Evolutionary conservation across 352 stramenopile genomes (phyloP), one percentile per base, ranked within the genome.

Genomic region (Pythium chondricola): DNA sequence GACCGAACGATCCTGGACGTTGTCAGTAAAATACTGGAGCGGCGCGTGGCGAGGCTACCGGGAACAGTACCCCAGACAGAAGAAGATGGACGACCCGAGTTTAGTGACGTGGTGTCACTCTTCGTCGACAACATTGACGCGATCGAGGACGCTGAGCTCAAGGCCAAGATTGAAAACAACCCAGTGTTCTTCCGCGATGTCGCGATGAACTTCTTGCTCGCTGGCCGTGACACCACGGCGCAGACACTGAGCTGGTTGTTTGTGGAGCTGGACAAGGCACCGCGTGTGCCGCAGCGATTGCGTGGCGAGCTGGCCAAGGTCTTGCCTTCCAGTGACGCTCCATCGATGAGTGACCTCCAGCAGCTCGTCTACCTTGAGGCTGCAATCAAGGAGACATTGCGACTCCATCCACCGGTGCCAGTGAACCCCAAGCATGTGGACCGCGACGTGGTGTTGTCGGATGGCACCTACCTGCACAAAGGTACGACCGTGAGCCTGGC

Each of bases 151-250:
- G n/a, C n/a, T n/a, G n/a, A n/a, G n/a, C n/a, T n/a, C n/a, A n/a
- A n/a, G n/a, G 13, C 22, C 0, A 45, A 64, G 11, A 39, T 31
- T 5, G 33, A 42, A 30, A 63, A 74, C 20, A 54, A 76, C 22
- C 56, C 65, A 6, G 63, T 32, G 0, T 83, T 71, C 27, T 38
- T 91, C 0, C 73, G 74, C n/a, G 69, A 91, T 45, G 72, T 93
- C 21, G 65, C 85, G n/a, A 47, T 91, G 6, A 85, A 70, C 40
- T 85, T 91, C 38, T 52, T 93, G 30, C 73, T 91, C n/a, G 83
- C 75, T 29, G 78, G 83, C 1, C 61, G 76, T 2, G 78, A 93
- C 49, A 87, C 81, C 1, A 86, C 80, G 3, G 74, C 81, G 2
- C 72, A 80, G 52, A 63, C 75, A 9, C 50, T 92, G 24, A 71